Conservation (phyloP, 192 early-diverging fungal species). For the Umbelopsis sp. region DNA sequence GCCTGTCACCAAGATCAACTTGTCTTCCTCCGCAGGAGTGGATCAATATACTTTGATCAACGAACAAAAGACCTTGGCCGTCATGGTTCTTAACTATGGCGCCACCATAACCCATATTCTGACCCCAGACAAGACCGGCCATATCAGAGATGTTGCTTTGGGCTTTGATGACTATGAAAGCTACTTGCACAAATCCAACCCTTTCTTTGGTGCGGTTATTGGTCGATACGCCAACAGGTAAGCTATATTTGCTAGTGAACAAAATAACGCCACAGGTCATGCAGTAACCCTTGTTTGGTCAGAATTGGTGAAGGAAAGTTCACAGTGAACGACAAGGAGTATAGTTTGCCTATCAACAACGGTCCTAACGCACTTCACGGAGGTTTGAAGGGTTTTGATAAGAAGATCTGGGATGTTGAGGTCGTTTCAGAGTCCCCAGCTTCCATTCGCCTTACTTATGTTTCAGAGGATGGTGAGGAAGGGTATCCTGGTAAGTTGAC, state of each 20-base stretch:
- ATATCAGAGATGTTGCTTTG: conserved; percentile 66
- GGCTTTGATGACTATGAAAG: conserved; percentile 69
- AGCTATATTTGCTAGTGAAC: not conserved
- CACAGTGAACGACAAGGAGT: conserved; percentile 57
- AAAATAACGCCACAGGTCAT: not conserved
- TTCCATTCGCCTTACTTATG: conserved; percentile 56
- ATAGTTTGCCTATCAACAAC: conserved; percentile 66
- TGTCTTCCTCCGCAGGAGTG: conserved; percentile 25
- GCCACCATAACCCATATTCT: conserved; percentile 71
- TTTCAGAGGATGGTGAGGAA: conserved; percentile 75
- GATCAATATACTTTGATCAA: conserved; percentile 41
- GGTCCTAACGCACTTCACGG: conserved; percentile 84
- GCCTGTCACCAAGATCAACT: conserved; percentile 28
- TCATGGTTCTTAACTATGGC: conserved; percentile 65
- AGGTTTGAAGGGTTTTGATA: conserved; percentile 75
- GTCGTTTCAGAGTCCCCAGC: conserved; percentile 48
- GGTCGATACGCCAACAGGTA: conserved; percentile 79
- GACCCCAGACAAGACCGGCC: conserved; percentile 54
- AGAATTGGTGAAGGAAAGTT: conserved; percentile 69
- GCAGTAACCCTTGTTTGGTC: not conserved
- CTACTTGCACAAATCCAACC: conserved; percentile 51
- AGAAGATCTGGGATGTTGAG: conserved; percentile 58
- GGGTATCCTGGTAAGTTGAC: conserved; percentile 77
- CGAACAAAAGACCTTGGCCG: conserved; percentile 30
- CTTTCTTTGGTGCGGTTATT: conserved; percentile 80